A percentile compares a stretch with the other conserved stretches of the same genome.
phyloP scores from a whole-genome alignment of 2,329 filamentous ascomycete genomes.

The Curvularia sp. region DNA sequence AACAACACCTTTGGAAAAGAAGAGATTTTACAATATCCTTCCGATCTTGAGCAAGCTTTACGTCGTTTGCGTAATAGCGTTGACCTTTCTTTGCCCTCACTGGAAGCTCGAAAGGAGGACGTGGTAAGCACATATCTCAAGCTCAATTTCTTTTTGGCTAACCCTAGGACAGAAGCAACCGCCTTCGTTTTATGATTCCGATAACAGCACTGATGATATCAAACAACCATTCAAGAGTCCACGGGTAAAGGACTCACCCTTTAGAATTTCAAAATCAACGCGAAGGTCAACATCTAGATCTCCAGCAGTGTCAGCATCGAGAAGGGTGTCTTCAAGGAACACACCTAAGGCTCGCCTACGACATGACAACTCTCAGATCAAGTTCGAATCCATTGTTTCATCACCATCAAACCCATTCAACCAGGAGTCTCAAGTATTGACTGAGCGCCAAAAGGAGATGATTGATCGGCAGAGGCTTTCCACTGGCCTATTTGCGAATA shows the following conservation, averaged over 20 bases:
- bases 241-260: conserved; percentile 38
- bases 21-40: conserved; percentile 68
- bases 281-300: conserved; percentile 38
- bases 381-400: conserved; percentile 74
- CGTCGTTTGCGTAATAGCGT: conserved; percentile 65
- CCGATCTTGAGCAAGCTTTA: conserved; percentile 68
- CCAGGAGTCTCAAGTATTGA: conserved; percentile 75
- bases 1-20: conserved; percentile 71
- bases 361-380: conserved; percentile 83
- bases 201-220: conserved; percentile 29
- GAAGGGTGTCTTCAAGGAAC: conserved; percentile 33
- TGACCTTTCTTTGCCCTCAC: conserved; percentile 59
- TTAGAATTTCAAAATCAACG: conserved; percentile 34
- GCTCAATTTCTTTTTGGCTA: conserved; percentile 54
- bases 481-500: conserved; percentile 71
- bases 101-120: conserved; percentile 50
- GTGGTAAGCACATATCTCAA: conserved; percentile 49
- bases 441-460: conserved; percentile 80
- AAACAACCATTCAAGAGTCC: conserved; percentile 30
- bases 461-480: conserved; percentile 72
- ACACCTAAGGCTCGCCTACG: conserved; percentile 64
- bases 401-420: conserved; percentile 57
- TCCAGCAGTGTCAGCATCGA: conserved; percentile 33
- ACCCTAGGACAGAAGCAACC: conserved; percentile 25
- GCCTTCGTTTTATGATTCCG: conserved; percentile 52